These are phyloP conservation scores for Wallemia ichthyophaga DNA, from an alignment of 1,284 basidiomycete genomes.

Conservation along the genomic window DNA sequence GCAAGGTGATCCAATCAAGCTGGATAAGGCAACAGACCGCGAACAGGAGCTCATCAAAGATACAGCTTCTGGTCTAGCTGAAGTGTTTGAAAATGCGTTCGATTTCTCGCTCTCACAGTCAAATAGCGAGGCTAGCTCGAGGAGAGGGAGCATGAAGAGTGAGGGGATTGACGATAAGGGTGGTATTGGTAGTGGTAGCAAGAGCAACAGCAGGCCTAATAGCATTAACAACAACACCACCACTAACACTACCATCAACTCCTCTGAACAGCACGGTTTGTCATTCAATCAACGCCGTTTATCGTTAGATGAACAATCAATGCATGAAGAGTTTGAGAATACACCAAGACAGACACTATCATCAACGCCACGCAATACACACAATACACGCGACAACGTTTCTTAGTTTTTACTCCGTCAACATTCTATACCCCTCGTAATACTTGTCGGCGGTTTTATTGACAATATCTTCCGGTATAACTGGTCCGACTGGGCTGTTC, in stretches of 20 bases:
- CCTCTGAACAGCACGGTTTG: too few species aligned
- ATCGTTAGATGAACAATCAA: not conserved
- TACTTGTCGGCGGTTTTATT: slow-evolving; percentile 46
- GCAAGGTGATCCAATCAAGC: not conserved
- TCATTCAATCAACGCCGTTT: too few species aligned
- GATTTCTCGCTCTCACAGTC: not conserved
- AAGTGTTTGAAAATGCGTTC: not conserved
- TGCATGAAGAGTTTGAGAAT: not conserved
- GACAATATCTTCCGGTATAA: slow-evolving; percentile 43
- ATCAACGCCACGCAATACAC: not conserved
- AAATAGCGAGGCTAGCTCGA: not conserved
- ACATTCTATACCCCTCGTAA: slow-evolving; percentile 36
- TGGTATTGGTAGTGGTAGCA: too few species aligned
- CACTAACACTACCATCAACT: too few species aligned
- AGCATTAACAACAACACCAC: too few species aligned
- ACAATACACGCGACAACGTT: not conserved
- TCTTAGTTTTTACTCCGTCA: slow-evolving; percentile 27
- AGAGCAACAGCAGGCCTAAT: too few species aligned
- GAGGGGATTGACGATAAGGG: not conserved
- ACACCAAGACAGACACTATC: not conserved
- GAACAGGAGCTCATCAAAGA: not conserved
- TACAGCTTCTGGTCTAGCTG: not conserved
- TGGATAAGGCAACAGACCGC: not conserved
- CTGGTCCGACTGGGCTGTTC: slow-evolving; percentile 46
- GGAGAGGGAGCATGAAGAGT: not conserved